Conservation (phyloP, 257 asterid species). For the Phtheirospermum japonicum region DNA sequence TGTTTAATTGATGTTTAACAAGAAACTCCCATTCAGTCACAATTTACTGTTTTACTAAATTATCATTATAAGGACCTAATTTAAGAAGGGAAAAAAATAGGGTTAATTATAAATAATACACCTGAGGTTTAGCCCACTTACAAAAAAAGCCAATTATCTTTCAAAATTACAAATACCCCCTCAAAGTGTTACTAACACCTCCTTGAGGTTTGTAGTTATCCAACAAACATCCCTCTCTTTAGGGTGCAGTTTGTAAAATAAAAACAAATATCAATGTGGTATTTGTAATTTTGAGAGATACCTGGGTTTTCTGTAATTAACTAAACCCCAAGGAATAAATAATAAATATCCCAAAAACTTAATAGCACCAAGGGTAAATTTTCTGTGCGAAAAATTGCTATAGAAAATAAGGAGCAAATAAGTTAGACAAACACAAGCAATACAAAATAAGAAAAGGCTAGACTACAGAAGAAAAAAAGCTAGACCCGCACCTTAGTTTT, state of each 20-base stretch:
- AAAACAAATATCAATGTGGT: not conserved
- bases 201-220: not conserved
- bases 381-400: not conserved
- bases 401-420: not conserved
- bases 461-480: conserved; percentile 17
- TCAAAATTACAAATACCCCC: not conserved
- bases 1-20: too few species aligned
- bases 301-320: not conserved
- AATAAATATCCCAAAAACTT: not conserved
- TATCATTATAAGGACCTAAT: not conserved
- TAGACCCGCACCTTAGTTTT: conserved; percentile 75
- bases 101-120: not conserved
- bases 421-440: not conserved
- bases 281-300: not conserved
- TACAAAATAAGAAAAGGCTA: not conserved
- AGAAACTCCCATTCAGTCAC: too few species aligned
- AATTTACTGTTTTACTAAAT: not conserved
- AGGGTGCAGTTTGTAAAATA: not conserved
- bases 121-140: not conserved
- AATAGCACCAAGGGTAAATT: conserved; percentile 13
- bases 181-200: not conserved
- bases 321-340: not conserved
- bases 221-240: not conserved
- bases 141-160: not conserved
- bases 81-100: not conserved